Percentiles rank a stretch among this genome's conserved stretches.
Evolutionary conservation across 768 basidiomycete species (phyloP).

Genomic region (Phanerochaete carnosa): DNA sequence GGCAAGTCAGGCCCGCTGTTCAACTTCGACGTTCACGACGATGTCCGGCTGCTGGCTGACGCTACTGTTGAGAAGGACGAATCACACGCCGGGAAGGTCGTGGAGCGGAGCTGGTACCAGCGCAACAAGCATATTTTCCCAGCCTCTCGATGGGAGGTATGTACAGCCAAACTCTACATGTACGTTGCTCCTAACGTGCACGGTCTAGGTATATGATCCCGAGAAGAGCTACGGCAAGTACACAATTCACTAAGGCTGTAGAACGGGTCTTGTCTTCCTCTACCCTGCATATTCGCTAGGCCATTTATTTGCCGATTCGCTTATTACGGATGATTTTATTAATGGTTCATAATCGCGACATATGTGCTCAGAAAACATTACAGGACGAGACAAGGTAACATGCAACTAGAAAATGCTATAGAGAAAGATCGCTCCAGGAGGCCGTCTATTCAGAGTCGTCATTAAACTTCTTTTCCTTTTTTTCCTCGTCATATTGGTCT

Average conservation of each 20-base stretch:
- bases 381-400: background rate
- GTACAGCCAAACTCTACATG: slow-evolving; percentile 21
- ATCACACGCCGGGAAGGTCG: slow-evolving; percentile 97
- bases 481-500: slow-evolving; percentile 43
- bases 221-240: slow-evolving; percentile 94
- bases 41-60: slow-evolving; percentile 90
- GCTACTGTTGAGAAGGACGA: slow-evolving; percentile 98
- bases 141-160: slow-evolving; percentile 92
- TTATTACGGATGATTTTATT: no score
- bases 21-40: slow-evolving; percentile 99
- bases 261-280: background rate
- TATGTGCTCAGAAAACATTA: background rate
- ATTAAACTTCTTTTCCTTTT: background rate
- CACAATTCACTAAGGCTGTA: slow-evolving; percentile 47
- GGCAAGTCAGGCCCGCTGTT: slow-evolving; percentile 98
- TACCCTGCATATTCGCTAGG: background rate
- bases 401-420: background rate
- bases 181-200: background rate
- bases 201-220: slow-evolving; percentile 78
- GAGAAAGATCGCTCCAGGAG: background rate
- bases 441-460: background rate
- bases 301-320: no score
- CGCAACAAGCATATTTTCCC: slow-evolving; percentile 98
- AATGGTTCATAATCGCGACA: no score
- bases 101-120: slow-evolving; percentile 93